Base-by-base conservation (phyloP, 2,329 filamentous ascomycete species). In the Eutypella sp. region DNA sequence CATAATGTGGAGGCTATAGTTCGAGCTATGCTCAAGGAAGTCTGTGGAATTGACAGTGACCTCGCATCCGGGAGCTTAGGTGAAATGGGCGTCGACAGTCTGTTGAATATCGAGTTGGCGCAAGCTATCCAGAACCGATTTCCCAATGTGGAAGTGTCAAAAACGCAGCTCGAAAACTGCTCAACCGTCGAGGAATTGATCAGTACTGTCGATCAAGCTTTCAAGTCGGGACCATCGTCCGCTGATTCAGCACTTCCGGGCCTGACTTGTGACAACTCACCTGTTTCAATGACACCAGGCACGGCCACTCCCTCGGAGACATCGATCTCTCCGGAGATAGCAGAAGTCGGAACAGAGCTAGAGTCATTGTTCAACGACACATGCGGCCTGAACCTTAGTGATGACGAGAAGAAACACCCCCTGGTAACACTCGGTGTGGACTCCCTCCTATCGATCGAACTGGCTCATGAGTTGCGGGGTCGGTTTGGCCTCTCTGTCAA, bases 41-140 rank as follows among this genome's bases (percentile, higher is more conserved):
- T 77, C 56, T 76, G 76, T 69, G 73, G 73, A 52, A 71, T 76
- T 34, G 68, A 72, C 42, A 62, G 72, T 31, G 70, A 72, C 29
- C 71, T 74, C 9, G 47, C 57, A 29, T 45, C 54, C 15, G 16
- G 20, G 24, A 54, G 47, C 9, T 47, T 59, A 34, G 44, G 39
- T 9, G 51, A 58, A 19, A 41, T 58, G 9, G 60, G 58, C 6
- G 46, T 61, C 11, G 58, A 60, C 27, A 59, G 56, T 16, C 51
- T 62, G 23, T 48, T 60, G 50, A 49, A 54, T 27, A 57, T 61
- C 24, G 58, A 61, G 37, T 47, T 61, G 34, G 50, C 50, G 3
- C 41, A 52, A 31, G 33, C 24, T 5, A 47, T 49, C 22, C 37
- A 44, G 24, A 38, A 18, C 23, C 44, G 44, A 3, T 33, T 49